Evolutionary conservation across 2,329 filamentous ascomycete species (phyloP).

Genomic region (Colletotrichum musicola): DNA sequence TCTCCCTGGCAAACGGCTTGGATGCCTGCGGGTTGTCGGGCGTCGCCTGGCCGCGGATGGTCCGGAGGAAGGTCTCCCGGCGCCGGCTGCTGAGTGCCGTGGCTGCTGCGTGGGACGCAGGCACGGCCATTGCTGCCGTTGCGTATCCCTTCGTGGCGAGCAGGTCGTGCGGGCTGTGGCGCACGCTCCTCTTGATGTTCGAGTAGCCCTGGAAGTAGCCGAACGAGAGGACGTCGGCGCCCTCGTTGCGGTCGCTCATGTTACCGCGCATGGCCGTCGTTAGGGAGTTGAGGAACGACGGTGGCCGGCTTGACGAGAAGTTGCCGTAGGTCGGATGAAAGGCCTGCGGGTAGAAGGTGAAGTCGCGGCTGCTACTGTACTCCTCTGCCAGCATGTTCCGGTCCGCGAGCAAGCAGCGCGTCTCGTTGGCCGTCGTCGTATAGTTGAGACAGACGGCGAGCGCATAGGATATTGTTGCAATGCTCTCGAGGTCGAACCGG

Average conservation of each 20-base stretch:
- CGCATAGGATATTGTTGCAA: not conserved
- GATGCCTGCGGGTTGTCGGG: slow-evolving; percentile 10
- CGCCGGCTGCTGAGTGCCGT: not conserved
- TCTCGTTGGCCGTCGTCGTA: not conserved
- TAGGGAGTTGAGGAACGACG: slow-evolving; percentile 7
- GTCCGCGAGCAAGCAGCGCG: not conserved
- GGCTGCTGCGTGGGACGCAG: not conserved
- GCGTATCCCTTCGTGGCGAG: slow-evolving; percentile 21
- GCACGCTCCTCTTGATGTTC: slow-evolving; percentile 35
- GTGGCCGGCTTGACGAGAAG: slow-evolving; percentile 1
- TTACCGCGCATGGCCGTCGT: slow-evolving; percentile 2
- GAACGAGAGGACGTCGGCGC: slow-evolving; percentile 29
- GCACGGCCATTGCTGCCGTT: slow-evolving; percentile 24
- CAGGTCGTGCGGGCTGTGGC: slow-evolving; percentile 13
- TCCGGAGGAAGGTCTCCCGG: slow-evolving; percentile 9
- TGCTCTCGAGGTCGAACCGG: not conserved
- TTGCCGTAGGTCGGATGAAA: slow-evolving; percentile 22
- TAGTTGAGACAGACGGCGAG: not conserved
- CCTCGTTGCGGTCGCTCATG: slow-evolving; percentile 25
- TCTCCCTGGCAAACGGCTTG: slow-evolving; percentile 26
- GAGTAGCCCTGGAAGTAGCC: slow-evolving; percentile 37
- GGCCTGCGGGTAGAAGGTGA: slow-evolving; percentile 22
- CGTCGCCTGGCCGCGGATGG: slow-evolving; percentile 16
- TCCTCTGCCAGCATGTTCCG: slow-evolving; percentile 14
- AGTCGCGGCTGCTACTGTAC: slow-evolving; percentile 11